phyloP scores from a whole-genome alignment of 2,329 filamentous ascomycete genomes.

The Rhytidhysteron rufulum region DNA sequence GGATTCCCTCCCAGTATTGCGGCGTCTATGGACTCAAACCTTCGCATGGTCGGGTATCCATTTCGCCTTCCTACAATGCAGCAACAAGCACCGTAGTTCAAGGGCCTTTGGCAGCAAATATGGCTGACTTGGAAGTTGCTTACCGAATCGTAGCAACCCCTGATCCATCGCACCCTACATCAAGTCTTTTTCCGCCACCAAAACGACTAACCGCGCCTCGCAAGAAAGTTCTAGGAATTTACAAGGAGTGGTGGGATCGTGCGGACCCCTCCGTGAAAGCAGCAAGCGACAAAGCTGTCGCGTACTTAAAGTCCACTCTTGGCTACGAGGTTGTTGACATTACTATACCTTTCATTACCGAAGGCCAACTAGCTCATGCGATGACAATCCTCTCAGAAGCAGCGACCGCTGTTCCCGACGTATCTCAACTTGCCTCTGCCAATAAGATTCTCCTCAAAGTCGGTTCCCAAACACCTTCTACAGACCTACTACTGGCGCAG shows the following conservation, averaged over 20 bases:
- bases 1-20: conserved; percentile 72
- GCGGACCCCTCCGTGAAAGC: conserved; percentile 61
- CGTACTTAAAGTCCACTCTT: conserved; percentile 50
- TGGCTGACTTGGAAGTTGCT: conserved; percentile 73
- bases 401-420: conserved; percentile 46
- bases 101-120: conserved; percentile 72
- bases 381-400: conserved; percentile 74
- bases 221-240: conserved; percentile 66
- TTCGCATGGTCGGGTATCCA: conserved; percentile 65
- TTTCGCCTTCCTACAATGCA: conserved; percentile 55
- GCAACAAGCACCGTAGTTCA: conserved; percentile 62
- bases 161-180: conserved; percentile 59
- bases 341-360: conserved; percentile 60
- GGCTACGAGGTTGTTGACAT: conserved; percentile 60
- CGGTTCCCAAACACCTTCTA: conserved; percentile 59
- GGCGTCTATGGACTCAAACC: conserved; percentile 80
- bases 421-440: conserved; percentile 57
- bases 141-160: conserved; percentile 77
- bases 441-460: conserved; percentile 69
- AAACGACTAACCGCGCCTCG: conserved; percentile 40
- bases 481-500: conserved; percentile 70
- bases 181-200: conserved; percentile 59
- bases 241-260: conserved; percentile 64
- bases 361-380: conserved; percentile 74
- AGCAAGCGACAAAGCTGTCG: conserved; percentile 60